Conservation (phyloP, 1,284 basidiomycete genomes). For the Heterobasidion parviporum region DNA sequence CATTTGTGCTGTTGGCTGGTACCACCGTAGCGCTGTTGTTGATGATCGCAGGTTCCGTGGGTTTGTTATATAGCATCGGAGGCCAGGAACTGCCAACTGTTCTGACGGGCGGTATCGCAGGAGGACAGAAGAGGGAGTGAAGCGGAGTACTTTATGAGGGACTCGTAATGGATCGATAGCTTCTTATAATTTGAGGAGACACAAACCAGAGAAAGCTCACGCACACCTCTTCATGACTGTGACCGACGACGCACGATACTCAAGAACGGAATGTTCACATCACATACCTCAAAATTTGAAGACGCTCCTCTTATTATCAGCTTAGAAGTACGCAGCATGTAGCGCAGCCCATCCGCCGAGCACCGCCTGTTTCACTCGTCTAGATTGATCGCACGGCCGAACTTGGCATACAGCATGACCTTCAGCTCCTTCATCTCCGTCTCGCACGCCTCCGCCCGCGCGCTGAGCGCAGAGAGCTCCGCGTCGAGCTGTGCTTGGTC, state of each 20-base stretch:
- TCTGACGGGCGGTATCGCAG: conserved; percentile 50
- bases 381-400: conserved; percentile 89
- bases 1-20: conserved; percentile 66
- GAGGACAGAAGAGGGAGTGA: conserved; percentile 42
- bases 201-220: too few species aligned
- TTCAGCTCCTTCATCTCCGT: conserved; percentile 88
- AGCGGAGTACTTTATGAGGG: neutral
- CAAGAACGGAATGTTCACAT: too few species aligned
- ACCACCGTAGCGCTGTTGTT: conserved; percentile 57
- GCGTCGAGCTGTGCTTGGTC: conserved; percentile 58
- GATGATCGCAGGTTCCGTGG: conserved; percentile 58
- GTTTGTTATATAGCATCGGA: conserved; percentile 56
- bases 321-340: too few species aligned
- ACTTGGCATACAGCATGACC: conserved; percentile 83
- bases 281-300: too few species aligned
- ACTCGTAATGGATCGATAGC: neutral
- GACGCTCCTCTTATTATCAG: too few species aligned
- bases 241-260: too few species aligned
- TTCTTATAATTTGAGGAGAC: neutral
- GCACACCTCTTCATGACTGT: too few species aligned
- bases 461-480: conserved; percentile 49
- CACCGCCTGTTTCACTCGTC: conserved; percentile 43
- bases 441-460: conserved; percentile 66
- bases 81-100: conserved; percentile 60
- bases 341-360: too few species aligned